A percentile compares a stretch with the other conserved stretches of the same genome.
phyloP scores from a whole-genome alignment of 2,329 filamentous ascomycete genomes.

The Fusarium chlamydosporum region DNA sequence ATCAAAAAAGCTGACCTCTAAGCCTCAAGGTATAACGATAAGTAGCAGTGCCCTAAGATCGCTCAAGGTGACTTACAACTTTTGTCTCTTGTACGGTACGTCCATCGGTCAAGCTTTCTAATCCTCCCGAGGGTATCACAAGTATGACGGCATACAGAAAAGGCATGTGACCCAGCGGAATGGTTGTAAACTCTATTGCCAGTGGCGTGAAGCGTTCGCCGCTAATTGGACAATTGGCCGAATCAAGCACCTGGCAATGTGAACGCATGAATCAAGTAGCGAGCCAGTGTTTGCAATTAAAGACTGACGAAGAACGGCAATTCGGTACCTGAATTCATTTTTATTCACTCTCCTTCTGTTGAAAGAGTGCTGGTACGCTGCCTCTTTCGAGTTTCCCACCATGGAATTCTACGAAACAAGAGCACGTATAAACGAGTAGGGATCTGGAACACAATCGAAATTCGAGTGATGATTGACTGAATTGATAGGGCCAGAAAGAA shows the following conservation, averaged over 20 bases:
- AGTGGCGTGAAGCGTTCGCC: slow-evolving; percentile 11
- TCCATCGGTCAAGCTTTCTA: too few species aligned
- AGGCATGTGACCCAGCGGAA: neutral
- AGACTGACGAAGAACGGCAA: neutral
- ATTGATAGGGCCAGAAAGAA: neutral
- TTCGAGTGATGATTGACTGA: neutral
- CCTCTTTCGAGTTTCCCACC: neutral
- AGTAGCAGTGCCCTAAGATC: too few species aligned
- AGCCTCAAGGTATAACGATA: too few species aligned
- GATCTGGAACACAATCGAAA: fast-evolving
- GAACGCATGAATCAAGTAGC: slow-evolving; percentile 18
- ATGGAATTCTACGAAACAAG: slow-evolving; percentile 10
- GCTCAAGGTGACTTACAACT: too few species aligned
- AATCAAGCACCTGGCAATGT: neutral
- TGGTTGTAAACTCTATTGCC: slow-evolving; percentile 12
- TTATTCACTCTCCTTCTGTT: too few species aligned
- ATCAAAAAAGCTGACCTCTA: too few species aligned
- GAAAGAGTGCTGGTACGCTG: too few species aligned
- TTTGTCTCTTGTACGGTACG: too few species aligned
- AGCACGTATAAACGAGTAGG: slow-evolving; percentile 10
- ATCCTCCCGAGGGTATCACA: neutral
- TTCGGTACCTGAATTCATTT: fast-evolving
- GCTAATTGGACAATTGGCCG: slow-evolving; percentile 12
- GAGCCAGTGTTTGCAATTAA: neutral
- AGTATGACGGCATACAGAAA: too few species aligned